Conservation (phyloP, 2,329 filamentous ascomycete genomes). For the Leptographium lundbergii region DNA sequence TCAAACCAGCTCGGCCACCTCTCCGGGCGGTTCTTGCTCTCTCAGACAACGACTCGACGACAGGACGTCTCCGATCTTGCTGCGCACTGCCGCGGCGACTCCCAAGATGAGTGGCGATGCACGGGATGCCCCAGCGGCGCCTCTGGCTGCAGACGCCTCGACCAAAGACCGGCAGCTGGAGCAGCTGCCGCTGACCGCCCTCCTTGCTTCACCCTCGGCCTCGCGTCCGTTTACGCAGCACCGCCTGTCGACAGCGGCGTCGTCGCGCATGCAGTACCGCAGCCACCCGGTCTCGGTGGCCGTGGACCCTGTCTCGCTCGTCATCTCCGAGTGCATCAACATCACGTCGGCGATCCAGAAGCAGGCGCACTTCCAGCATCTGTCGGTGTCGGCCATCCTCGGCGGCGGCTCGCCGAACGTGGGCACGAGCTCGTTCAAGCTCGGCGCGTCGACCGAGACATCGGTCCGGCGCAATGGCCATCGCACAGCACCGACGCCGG, state of each 20-base stretch:
- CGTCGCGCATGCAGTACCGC: constrained; percentile 43
- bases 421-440: constrained; percentile 20
- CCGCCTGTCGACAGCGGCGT: constrained; percentile 7
- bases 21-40: neutral
- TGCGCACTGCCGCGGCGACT: neutral
- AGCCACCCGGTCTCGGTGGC: constrained; percentile 61
- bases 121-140: constrained; percentile 9
- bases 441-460: constrained; percentile 3
- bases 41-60: neutral
- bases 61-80: neutral
- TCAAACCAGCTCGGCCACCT: neutral
- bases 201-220: neutral
- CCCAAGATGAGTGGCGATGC: constrained; percentile 24
- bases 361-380: constrained; percentile 89
- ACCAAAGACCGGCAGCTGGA: constrained; percentile 4
- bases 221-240: constrained; percentile 8
- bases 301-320: constrained; percentile 79
- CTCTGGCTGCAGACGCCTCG: constrained; percentile 15
- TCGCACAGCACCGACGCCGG: neutral
- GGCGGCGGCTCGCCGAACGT: constrained; percentile 53
- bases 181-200: constrained; percentile 7
- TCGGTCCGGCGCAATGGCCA: constrained; percentile 4
- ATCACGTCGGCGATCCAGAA: constrained; percentile 98
- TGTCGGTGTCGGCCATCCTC: constrained; percentile 88
- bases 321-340: constrained; percentile 97